Conservation (phyloP, 2,329 filamentous ascomycete genomes). For the Cytospora piceae region DNA sequence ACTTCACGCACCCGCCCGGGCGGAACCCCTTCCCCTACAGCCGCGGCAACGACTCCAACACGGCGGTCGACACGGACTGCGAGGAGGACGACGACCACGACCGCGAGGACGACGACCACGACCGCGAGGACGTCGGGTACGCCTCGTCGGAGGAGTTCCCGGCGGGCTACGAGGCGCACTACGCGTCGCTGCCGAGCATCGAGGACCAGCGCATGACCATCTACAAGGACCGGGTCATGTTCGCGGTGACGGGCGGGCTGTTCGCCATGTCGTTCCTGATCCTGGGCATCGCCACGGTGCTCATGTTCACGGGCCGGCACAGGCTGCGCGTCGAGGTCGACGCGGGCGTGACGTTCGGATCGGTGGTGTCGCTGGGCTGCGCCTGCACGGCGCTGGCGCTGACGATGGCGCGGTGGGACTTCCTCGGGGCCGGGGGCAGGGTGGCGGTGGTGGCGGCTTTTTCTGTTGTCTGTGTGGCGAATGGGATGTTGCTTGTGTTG, state of each 20-base stretch:
- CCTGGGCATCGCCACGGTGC: constrained; percentile 64
- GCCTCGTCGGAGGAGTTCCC: constrained; percentile 57
- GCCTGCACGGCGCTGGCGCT: constrained; percentile 64
- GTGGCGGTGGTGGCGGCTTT: constrained; percentile 50
- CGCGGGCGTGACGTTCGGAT: constrained; percentile 70
- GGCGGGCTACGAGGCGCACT: constrained; percentile 57
- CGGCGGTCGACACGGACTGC: constrained; percentile 45
- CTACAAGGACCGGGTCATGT: constrained; percentile 60
- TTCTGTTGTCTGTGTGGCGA: constrained; percentile 50
- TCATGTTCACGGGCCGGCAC: constrained; percentile 70
- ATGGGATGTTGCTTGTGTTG: constrained; percentile 56
- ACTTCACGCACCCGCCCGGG: constrained; percentile 36
- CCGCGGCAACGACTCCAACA: constrained; percentile 32
- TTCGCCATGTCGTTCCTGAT: constrained; percentile 66
- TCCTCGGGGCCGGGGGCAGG: constrained; percentile 47
- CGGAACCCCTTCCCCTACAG: constrained; percentile 39
- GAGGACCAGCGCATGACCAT: constrained; percentile 52
- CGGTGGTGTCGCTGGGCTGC: constrained; percentile 67
- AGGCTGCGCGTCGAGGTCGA: constrained; percentile 74
- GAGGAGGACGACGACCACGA: constrained; percentile 43
- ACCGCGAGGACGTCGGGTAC: constrained; percentile 39
- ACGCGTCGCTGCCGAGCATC: constrained; percentile 57
- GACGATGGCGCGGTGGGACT: constrained; percentile 56
- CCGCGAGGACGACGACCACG: constrained; percentile 32
- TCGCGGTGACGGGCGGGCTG: constrained; percentile 55